A percentile compares a stretch with the other conserved stretches of the same genome.
Conservation (phyloP, 148 eudicot species). For the Arbutus unedo region DNA sequence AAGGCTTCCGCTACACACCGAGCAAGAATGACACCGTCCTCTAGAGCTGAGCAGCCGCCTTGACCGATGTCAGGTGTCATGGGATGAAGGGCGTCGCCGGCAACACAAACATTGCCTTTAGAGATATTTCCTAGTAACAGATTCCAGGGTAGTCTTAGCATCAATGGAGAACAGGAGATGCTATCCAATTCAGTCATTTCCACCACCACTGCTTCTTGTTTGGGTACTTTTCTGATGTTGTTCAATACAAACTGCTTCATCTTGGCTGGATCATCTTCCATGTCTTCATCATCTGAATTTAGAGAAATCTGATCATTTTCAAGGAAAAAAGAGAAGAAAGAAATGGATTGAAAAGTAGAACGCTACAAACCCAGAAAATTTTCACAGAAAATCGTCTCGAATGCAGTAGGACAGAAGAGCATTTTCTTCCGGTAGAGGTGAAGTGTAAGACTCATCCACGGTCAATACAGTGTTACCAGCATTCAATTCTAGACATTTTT, state of each 20-base stretch:
- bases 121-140: conserved; percentile 30
- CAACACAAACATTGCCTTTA: conserved; percentile 37
- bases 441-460: too few relatives aligned
- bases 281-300: conserved; percentile 30
- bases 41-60: conserved; percentile 53
- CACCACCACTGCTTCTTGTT: conserved; percentile 12
- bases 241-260: conserved; percentile 42
- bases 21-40: conserved; percentile 45
- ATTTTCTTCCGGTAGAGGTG: neutral
- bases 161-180: conserved; percentile 24
- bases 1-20: conserved; percentile 40
- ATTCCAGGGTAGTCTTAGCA: conserved; percentile 42
- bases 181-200: conserved; percentile 26
- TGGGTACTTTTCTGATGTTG: conserved; percentile 24
- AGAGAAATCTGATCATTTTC: neutral
- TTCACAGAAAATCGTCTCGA: neutral
- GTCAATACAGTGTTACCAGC: neutral
- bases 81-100: conserved; percentile 58
- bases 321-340: neutral
- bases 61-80: conserved; percentile 62
- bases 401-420: neutral
- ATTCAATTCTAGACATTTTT: neutral
- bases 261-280: conserved; percentile 25
- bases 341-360: neutral
- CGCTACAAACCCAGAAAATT: neutral